These are phyloP conservation scores for Acanthamoeba sp. DNA, from an alignment of 208 protist species.

Conservation along the genomic window DNA sequence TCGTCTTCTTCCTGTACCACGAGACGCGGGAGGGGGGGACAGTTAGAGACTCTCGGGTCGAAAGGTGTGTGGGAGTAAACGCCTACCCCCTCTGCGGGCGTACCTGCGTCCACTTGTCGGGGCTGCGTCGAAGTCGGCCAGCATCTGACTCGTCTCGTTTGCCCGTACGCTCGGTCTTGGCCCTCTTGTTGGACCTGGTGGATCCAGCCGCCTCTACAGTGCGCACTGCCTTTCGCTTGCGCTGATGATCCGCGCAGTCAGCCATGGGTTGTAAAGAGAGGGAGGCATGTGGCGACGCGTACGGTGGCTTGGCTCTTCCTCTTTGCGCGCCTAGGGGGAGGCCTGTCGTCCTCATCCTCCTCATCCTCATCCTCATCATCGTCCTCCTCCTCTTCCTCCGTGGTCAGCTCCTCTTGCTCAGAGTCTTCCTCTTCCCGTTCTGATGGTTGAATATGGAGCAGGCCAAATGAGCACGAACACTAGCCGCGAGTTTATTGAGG, in stretches of 20 bases:
- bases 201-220: background rate
- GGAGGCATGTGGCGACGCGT: background rate
- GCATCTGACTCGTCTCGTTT: background rate
- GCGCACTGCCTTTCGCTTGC: background rate
- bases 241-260: too few species aligned
- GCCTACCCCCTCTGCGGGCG: background rate
- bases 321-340: background rate
- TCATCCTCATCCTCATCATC: background rate
- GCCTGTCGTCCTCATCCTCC: background rate
- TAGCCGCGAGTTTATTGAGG: background rate
- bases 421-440: background rate
- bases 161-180: background rate
- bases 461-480: background rate
- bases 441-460: too few species aligned
- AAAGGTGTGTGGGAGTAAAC: slow-evolving; percentile 24
- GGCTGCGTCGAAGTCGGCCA: background rate
- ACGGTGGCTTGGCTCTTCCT: background rate
- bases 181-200: background rate
- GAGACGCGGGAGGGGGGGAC: too few species aligned
- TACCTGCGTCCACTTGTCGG: slow-evolving; percentile 62
- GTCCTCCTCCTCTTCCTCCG: background rate
- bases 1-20: slow-evolving; percentile 52
- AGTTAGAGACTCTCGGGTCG: too few species aligned
- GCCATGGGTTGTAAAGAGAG: background rate
- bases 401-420: background rate